Conservation (phyloP, 768 basidiomycete species). For the Serpula lacrymans region DNA sequence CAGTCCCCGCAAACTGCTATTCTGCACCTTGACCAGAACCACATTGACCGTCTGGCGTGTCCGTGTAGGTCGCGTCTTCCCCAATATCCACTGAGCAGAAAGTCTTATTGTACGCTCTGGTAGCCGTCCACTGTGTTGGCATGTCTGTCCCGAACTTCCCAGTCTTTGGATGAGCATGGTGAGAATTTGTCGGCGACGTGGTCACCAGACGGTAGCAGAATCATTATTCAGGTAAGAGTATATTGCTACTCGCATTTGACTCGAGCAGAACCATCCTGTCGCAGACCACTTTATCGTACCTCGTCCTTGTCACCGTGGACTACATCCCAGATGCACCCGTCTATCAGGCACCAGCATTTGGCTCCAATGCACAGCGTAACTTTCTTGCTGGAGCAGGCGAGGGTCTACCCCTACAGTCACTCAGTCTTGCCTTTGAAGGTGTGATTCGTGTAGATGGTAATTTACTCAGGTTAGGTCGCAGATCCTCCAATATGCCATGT, state of each 20-base stretch:
- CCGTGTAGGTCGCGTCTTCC: conserved; percentile 48
- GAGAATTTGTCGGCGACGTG: conserved; percentile 71
- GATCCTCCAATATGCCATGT: conserved; percentile 3
- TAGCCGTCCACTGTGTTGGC: conserved; percentile 74
- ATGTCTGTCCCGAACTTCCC: conserved; percentile 69
- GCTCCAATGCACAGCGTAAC: conserved; percentile 50
- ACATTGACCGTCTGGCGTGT: conserved; percentile 81
- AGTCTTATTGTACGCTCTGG: conserved; percentile 6
- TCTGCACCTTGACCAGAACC: conserved; percentile 69
- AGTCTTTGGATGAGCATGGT: conserved; percentile 82
- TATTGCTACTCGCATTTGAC: conserved; percentile 1
- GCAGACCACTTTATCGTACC: conserved; percentile 77
- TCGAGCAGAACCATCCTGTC: conserved; percentile 4
- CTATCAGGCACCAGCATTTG: conserved; percentile 52
- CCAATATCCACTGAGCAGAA: conserved; percentile 1
- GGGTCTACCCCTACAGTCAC: conserved; percentile 62
- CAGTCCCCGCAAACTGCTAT: conserved; percentile 74
- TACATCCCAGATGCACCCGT: conserved; percentile 51
- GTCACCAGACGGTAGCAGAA: conserved; percentile 77
- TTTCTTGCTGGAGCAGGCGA: conserved; percentile 83
- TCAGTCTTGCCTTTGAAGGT: conserved; percentile 73
- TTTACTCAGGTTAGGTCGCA: conserved; percentile 55
- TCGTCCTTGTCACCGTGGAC: conserved; percentile 71
- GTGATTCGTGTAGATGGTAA: conserved; percentile 76
- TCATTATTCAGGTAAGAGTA: conserved; percentile 71